These are phyloP conservation scores for Fusarium anthophilum DNA, from an alignment of 2,329 filamentous ascomycete genomes.

Conservation along the genomic window DNA sequence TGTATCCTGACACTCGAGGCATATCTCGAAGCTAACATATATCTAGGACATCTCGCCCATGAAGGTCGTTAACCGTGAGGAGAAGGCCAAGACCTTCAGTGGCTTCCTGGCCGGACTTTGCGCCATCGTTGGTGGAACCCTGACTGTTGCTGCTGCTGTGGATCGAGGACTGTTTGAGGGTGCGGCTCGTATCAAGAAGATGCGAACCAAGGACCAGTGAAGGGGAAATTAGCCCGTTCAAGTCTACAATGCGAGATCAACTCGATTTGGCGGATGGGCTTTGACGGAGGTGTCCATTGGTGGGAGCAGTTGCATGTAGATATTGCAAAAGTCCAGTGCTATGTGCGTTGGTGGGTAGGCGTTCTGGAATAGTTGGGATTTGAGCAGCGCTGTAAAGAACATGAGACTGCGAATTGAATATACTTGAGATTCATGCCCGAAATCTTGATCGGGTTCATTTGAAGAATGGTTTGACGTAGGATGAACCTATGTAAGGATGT, in stretches of 20 bases:
- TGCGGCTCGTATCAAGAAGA: constrained; percentile 83
- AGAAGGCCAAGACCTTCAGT: constrained; percentile 86
- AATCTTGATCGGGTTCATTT: background rate
- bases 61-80: constrained; percentile 98
- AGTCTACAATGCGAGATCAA: background rate
- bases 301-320: constrained; percentile 27
- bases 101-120: constrained; percentile 95
- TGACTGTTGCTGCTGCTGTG: constrained; percentile 94
- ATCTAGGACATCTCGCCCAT: constrained; percentile 94
- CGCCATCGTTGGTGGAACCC: constrained; percentile 90
- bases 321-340: constrained; percentile 38
- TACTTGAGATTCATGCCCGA: background rate
- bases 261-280: constrained; percentile 18
- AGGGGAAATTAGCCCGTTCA: background rate
- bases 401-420: constrained; percentile 8
- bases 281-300: constrained; percentile 1
- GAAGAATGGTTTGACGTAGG: constrained; percentile 5
- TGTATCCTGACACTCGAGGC: background rate
- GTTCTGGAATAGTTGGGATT: constrained; percentile 41
- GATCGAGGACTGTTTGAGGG: constrained; percentile 95
- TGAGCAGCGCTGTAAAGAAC: constrained; percentile 29
- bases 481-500: background rate
- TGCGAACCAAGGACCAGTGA: constrained; percentile 72
- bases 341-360: constrained; percentile 39
- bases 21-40: constrained; percentile 26